Evolutionary conservation across 495 filamentous ascomycete species (phyloP), one percentile per base, ranked within the genome.

Genomic region (Hypoxylon lenormandii): DNA sequence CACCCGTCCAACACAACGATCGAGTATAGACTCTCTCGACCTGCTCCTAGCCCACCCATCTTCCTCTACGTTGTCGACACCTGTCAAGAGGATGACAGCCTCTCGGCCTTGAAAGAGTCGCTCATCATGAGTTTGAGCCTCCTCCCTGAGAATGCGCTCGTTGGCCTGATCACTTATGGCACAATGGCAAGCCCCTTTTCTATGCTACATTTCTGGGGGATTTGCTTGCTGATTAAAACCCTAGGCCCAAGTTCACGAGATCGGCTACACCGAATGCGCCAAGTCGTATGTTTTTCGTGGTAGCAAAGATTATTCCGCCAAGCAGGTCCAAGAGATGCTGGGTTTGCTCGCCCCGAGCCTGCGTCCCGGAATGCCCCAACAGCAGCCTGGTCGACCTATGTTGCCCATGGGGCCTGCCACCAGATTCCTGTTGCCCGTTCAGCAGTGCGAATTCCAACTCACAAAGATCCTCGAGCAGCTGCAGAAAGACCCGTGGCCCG

Each of bases 201-300:
- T 0, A 16, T 7, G 11, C 38, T 28, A 2, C 16, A 2, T 23
- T 19, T 12, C 19, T 16, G 0, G 19, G 18, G 5, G 22, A 5
- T 10, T 18, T 16, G 15, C 48, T 46, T 30, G 4, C 61, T 45
- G 38, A 73, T 86, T 68, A 54, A 73, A 36, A 43, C 66, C 37
- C 3, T 68, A 95, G 92, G 85, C 94, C 38, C 94, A 98, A 87
- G 92, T 99, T 21, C 96, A 99, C 74, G 96, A 99, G 81, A 90
- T 99, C 73, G 96, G 96, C 58, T 99, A 99, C 77, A 93, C 90
- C 33, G 95, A 97, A 77, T 98, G 96, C 74, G 92, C 95, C 63
- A 99, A 99, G 80, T 97, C 96, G n/a, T 99, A 97, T 74, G 96
- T 99, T 16, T 99, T 99, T 84, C 87, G 96, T 22, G 96, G 96